A percentile compares a stretch with the other conserved stretches of the same genome.
Conservation (phyloP, 208 protist genomes). For the Leishmania amazonensis region DNA sequence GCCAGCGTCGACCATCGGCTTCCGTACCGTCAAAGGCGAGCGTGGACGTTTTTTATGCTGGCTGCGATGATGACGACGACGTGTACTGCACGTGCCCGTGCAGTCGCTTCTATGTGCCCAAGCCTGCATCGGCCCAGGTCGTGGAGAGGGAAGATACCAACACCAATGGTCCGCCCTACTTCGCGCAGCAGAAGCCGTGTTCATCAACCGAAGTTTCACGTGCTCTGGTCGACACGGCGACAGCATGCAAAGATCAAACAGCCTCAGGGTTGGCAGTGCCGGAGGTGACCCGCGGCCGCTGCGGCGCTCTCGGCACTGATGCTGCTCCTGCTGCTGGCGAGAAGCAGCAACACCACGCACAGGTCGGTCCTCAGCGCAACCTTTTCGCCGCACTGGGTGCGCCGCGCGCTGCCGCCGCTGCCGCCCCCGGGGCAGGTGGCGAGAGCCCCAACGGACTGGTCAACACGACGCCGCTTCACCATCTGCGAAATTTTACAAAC, state of each 20-base stretch:
- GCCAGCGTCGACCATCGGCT: neutral
- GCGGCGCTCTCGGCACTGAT: neutral
- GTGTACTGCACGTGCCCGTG: slow-evolving; percentile 31
- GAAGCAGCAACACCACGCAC: neutral
- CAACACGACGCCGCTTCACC: slow-evolving; percentile 11
- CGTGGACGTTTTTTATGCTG: slow-evolving; percentile 24
- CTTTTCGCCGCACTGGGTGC: slow-evolving; percentile 10
- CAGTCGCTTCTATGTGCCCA: slow-evolving; percentile 22
- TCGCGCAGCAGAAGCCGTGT: slow-evolving; percentile 3
- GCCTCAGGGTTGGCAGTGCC: neutral
- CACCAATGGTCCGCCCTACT: neutral
- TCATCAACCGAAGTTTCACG: neutral
- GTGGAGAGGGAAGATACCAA: neutral
- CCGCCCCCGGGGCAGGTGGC: neutral
- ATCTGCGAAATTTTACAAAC: neutral
- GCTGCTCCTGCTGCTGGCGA: neutral
- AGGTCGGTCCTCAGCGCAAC: slow-evolving; percentile 1
- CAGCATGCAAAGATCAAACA: too few relatives aligned
- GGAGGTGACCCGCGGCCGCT: neutral
- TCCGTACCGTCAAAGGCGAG: neutral
- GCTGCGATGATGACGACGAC: slow-evolving; percentile 25
- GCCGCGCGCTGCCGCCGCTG: slow-evolving; percentile 8
- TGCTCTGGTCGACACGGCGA: neutral
- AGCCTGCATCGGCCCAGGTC: neutral
- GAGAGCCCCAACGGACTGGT: slow-evolving; percentile 14